These are phyloP conservation scores for Rhizopogon vulgaris DNA, from an alignment of 768 basidiomycete genomes.

Conservation along the genomic window DNA sequence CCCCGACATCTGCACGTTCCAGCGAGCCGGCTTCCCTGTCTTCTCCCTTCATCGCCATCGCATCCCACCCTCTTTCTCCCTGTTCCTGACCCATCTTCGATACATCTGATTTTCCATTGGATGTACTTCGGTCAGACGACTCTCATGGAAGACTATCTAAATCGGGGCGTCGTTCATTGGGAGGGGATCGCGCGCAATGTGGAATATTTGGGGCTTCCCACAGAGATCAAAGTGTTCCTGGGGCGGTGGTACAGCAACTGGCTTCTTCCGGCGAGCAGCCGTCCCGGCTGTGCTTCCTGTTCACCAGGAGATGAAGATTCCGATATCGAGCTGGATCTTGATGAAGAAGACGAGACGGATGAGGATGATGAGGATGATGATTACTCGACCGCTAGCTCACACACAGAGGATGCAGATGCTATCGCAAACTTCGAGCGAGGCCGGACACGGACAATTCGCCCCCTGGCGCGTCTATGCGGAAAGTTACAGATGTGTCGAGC, in stretches of 20 bases:
- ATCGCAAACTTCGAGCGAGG: constrained; percentile 36
- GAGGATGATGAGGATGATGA: constrained; percentile 23
- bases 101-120: constrained; percentile 71
- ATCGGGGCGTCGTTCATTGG: constrained; percentile 65
- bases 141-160: constrained; percentile 63
- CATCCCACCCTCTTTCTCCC: constrained; percentile 72
- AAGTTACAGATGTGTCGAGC: constrained; percentile 16
- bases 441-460: constrained; percentile 34
- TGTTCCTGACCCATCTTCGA: constrained; percentile 66
- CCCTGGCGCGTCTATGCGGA: constrained; percentile 27
- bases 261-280: constrained; percentile 34
- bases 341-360: constrained; percentile 20
- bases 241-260: constrained; percentile 70
- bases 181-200: constrained; percentile 85
- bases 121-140: constrained; percentile 73
- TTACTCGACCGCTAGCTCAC: constrained; percentile 27
- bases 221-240: constrained; percentile 73
- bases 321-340: constrained; percentile 21
- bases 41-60: constrained; percentile 54
- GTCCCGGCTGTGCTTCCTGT: constrained; percentile 17
- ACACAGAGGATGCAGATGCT: constrained; percentile 33
- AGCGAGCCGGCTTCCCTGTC: constrained; percentile 52
- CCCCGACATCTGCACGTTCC: constrained; percentile 29
- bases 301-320: constrained; percentile 31
- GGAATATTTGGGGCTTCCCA: constrained; percentile 76